Percentiles rank a stretch among this genome's conserved stretches.
These are phyloP conservation scores for Geosmithia flava DNA, from an alignment of 2,329 filamentous ascomycete genomes.

Conservation along the genomic window DNA sequence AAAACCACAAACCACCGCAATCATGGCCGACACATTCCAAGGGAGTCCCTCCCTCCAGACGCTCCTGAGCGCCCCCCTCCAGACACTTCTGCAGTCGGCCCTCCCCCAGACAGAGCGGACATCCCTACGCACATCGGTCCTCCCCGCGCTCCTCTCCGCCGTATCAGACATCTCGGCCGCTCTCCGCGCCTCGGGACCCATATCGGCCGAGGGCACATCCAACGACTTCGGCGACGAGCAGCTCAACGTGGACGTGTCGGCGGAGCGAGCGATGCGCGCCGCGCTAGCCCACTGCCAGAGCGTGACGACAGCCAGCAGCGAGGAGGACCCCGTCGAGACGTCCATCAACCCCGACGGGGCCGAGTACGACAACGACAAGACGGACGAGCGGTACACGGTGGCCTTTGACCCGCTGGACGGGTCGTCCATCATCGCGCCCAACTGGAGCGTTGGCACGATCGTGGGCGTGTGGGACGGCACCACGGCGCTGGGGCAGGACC, in stretches of 20 bases:
- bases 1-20: too few species aligned
- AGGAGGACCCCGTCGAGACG: slow-evolving; percentile 46
- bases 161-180: slow-evolving; percentile 30
- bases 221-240: slow-evolving; percentile 49
- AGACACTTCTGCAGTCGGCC: neutral
- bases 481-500: slow-evolving; percentile 27
- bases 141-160: slow-evolving; percentile 33
- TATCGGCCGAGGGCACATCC: slow-evolving; percentile 13
- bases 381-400: slow-evolving; percentile 37
- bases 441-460: slow-evolving; percentile 48
- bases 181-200: slow-evolving; percentile 1
- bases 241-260: slow-evolving; percentile 42
- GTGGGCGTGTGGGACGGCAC: slow-evolving; percentile 44
- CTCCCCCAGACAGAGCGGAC: neutral
- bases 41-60: neutral
- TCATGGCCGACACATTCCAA: neutral
- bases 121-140: slow-evolving; percentile 26
- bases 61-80: neutral
- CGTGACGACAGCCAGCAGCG: slow-evolving; percentile 40
- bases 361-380: neutral
- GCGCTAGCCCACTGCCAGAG: slow-evolving; percentile 28
- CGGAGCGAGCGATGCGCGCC: slow-evolving; percentile 34
- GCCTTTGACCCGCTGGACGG: slow-evolving; percentile 54
- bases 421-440: slow-evolving; percentile 45
- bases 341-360: slow-evolving; percentile 6